Conservation (phyloP, 2,329 filamentous ascomycete genomes). For the Nothopassalora personata region DNA sequence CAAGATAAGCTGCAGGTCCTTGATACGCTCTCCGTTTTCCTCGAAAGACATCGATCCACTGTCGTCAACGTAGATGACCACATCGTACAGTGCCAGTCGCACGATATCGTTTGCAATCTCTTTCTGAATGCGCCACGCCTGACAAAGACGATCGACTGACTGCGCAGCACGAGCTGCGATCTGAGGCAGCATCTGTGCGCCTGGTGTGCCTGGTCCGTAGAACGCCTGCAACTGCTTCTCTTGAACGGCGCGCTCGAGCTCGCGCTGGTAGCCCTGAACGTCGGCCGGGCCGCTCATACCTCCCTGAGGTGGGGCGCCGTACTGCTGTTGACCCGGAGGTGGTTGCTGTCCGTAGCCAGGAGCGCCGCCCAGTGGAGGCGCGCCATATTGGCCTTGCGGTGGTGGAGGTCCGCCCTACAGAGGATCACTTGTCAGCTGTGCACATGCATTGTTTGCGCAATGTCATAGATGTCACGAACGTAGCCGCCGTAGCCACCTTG, state of each 20-base stretch:
- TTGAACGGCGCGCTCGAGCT: constrained; percentile 52
- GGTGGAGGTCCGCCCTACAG: constrained; percentile 20
- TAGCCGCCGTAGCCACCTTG: constrained; percentile 29
- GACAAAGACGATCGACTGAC: constrained; percentile 52
- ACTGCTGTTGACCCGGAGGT: constrained; percentile 31
- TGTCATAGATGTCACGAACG: constrained; percentile 23
- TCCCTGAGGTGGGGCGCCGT: constrained; percentile 27
- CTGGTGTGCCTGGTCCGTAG: constrained; percentile 52
- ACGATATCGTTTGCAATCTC: constrained; percentile 61
- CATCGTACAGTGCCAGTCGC: constrained; percentile 58
- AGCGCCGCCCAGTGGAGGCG: constrained; percentile 24
- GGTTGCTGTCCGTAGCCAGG: constrained; percentile 12
- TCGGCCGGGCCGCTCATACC: constrained; percentile 41
- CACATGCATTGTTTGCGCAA: not conserved
- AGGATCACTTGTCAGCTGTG: constrained; percentile 16
- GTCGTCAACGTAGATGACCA: constrained; percentile 62
- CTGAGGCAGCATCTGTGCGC: constrained; percentile 40
- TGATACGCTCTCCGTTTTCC: constrained; percentile 61
- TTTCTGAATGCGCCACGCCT: constrained; percentile 52
- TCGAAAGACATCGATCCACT: constrained; percentile 66
- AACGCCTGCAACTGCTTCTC: constrained; percentile 56
- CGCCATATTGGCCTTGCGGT: constrained; percentile 24
- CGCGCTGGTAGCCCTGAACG: constrained; percentile 51
- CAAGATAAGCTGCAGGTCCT: constrained; percentile 60
- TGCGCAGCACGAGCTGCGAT: constrained; percentile 46